Percentiles rank a stretch among this genome's conserved stretches.
These are phyloP conservation scores for Linnemannia exigua DNA, from an alignment of 192 early-diverging fungal genomes.

Conservation along the genomic window DNA sequence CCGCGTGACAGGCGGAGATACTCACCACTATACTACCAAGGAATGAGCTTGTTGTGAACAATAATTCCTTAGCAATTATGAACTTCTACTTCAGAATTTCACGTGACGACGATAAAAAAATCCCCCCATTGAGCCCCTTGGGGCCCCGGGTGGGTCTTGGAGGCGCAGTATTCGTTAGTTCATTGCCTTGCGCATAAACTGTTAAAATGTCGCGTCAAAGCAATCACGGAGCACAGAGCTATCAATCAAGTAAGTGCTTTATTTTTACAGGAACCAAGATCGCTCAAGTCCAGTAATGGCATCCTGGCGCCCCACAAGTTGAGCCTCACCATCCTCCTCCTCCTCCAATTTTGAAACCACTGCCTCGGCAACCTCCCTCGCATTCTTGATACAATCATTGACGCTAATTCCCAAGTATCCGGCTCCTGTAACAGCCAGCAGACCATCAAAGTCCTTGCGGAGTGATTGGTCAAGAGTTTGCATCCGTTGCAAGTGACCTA, in stretches of 20 bases:
- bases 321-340: slow-evolving; percentile 30
- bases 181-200: not conserved
- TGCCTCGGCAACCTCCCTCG: slow-evolving; percentile 71
- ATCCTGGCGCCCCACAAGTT: slow-evolving; percentile 41
- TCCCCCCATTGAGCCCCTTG: not conserved
- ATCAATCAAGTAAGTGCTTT: not conserved
- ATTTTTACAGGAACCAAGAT: slow-evolving; percentile 44
- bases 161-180: not conserved
- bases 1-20: slow-evolving; percentile 43
- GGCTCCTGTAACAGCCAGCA: slow-evolving; percentile 82
- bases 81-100: not conserved
- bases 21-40: slow-evolving; percentile 34
- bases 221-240: not conserved
- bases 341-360: slow-evolving; percentile 58
- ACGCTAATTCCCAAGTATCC: slow-evolving; percentile 89
- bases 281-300: slow-evolving; percentile 47
- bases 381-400: slow-evolving; percentile 83
- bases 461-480: slow-evolving; percentile 72
- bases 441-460: slow-evolving; percentile 59
- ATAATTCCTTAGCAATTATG: not conserved
- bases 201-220: not conserved
- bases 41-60: not conserved
- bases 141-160: not conserved
- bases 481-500: slow-evolving; percentile 84
- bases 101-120: not conserved